Evolutionary conservation across 768 basidiomycete species (phyloP).

Genomic region (Leccinum longicurvipes): DNA sequence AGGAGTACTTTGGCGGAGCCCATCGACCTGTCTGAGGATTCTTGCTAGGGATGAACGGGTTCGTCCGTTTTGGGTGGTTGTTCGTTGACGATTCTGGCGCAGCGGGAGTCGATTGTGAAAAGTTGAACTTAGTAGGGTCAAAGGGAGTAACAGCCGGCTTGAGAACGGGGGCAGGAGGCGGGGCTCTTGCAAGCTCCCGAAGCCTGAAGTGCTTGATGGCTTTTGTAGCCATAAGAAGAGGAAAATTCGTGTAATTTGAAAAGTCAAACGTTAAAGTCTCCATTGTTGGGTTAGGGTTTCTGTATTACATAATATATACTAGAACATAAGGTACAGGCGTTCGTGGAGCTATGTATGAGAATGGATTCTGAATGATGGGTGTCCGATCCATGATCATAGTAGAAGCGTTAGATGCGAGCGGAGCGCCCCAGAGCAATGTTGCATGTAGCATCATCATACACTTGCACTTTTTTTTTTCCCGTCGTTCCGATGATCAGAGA

Average conservation of each 20-base stretch:
- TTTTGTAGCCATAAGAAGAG: constrained; percentile 21
- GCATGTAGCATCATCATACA: neutral
- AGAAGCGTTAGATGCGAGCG: too few species aligned
- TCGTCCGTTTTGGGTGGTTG: constrained; percentile 33
- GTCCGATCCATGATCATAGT: too few species aligned
- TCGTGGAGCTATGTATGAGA: too few species aligned
- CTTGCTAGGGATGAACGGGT: constrained; percentile 68
- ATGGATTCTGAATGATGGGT: too few species aligned
- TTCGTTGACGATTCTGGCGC: constrained; percentile 4
- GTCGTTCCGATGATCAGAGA: neutral
- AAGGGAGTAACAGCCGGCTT: constrained; percentile 14
- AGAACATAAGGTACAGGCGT: too few species aligned
- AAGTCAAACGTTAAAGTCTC: accelerated
- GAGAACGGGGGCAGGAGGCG: constrained; percentile 25
- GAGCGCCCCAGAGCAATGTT: too few species aligned
- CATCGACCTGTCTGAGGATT: constrained; percentile 62
- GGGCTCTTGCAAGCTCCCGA: constrained; percentile 18
- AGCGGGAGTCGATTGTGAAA: constrained; percentile 12
- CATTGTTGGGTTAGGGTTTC: too few species aligned
- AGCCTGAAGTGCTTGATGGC: constrained; percentile 27
- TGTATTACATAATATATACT: too few species aligned
- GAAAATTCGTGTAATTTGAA: neutral
- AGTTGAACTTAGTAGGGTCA: constrained; percentile 20
- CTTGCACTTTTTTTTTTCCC: too few species aligned
- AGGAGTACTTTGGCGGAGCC: constrained; percentile 67